phyloP scores from a whole-genome alignment of 768 basidiomycete genomes.

The Suillus cothurnatus region DNA sequence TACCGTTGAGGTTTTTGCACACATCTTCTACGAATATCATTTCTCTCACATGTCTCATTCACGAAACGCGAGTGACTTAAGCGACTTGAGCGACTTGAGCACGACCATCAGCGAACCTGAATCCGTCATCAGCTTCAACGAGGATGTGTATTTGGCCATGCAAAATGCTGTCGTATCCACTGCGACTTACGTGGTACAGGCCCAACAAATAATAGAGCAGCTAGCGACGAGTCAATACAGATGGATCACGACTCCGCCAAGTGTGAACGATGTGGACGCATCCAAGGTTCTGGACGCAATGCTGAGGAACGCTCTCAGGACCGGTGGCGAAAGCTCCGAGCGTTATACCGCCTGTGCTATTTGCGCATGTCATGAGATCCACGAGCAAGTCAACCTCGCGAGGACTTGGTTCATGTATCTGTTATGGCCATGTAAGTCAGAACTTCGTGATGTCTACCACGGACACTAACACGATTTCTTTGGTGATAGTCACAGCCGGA shows the following conservation, averaged over 20 bases:
- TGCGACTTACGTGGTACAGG: background rate
- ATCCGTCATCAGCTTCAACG: background rate
- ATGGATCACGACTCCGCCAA: background rate
- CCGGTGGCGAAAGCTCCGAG: background rate
- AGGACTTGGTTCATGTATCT: conserved; percentile 2
- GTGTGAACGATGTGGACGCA: background rate
- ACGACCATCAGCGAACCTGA: background rate
- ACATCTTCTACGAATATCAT: no score
- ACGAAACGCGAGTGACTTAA: background rate
- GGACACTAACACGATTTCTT: background rate
- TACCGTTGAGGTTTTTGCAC: no score
- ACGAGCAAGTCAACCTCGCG: background rate
- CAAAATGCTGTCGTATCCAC: background rate
- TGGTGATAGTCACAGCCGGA: background rate
- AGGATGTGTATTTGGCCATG: background rate
- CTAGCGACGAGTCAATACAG: background rate
- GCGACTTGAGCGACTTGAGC: background rate
- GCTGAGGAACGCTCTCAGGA: background rate
- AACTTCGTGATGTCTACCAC: background rate
- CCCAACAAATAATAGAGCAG: background rate
- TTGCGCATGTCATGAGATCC: background rate
- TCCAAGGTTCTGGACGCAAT: background rate
- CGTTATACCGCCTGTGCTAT: background rate
- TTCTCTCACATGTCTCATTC: background rate
- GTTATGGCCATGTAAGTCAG: background rate